phyloP scores from a whole-genome alignment of 768 basidiomycete species.

The Agaricus subrufescens region DNA sequence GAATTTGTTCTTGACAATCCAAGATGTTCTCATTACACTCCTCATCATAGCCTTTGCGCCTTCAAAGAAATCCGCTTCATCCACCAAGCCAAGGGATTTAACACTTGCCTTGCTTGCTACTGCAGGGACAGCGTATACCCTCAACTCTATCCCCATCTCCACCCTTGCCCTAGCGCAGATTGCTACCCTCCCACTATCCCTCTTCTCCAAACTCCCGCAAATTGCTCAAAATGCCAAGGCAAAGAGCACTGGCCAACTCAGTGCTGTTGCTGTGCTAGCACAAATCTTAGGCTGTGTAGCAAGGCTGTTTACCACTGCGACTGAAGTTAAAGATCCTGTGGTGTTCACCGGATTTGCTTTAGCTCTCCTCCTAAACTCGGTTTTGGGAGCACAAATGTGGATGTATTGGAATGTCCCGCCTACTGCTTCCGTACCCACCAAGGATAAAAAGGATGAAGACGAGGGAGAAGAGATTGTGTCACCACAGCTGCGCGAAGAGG shows the following conservation, averaged over 20 bases:
- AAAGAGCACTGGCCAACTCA: conserved; percentile 87
- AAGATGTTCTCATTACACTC: conserved; percentile 84
- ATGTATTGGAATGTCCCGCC: conserved; percentile 61
- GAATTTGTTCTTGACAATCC: conserved; percentile 88
- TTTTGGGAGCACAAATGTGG: conserved; percentile 85
- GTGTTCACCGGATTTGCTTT: conserved; percentile 82
- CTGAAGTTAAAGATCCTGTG: conserved; percentile 80
- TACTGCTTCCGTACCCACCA: not conserved
- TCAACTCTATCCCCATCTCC: conserved; percentile 44
- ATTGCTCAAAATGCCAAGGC: conserved; percentile 77
- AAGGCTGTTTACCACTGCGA: conserved; percentile 87
- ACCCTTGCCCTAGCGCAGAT: conserved; percentile 71
- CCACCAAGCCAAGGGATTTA: conserved; percentile 27
- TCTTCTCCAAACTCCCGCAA: conserved; percentile 93
- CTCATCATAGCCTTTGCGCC: conserved; percentile 73
- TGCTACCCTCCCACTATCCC: conserved; percentile 82
- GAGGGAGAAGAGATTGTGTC: conserved; percentile 5
- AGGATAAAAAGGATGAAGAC: conserved; percentile 4
- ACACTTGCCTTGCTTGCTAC: conserved; percentile 25
- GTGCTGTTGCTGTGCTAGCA: conserved; percentile 85
- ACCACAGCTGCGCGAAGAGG: conserved; percentile 1
- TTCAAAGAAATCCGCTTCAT: conserved; percentile 16
- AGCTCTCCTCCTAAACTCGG: conserved; percentile 74
- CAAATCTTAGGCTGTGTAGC: conserved; percentile 89
- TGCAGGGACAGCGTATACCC: conserved; percentile 24